Conservation (phyloP, 176 grass and related monocot species). For the Phyllostachys edulis region DNA sequence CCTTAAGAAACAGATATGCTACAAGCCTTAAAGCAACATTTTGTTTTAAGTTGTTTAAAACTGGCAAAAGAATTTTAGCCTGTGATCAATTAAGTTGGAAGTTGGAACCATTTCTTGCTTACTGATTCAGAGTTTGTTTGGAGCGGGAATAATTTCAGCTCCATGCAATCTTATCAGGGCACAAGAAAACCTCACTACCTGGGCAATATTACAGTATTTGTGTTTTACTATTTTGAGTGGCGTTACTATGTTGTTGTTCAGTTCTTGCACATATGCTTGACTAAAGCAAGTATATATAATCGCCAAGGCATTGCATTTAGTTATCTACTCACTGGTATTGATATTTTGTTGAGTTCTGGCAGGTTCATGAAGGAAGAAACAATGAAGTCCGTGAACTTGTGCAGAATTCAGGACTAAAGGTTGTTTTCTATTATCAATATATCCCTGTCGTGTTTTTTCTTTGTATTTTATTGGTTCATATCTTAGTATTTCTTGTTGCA, state of each 20-base stretch:
- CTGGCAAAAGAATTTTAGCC: neutral
- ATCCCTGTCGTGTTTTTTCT: neutral
- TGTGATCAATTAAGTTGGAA: slow-evolving; percentile 11
- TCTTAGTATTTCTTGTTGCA: slow-evolving; percentile 8
- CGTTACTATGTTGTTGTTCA: neutral
- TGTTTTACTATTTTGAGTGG: slow-evolving; percentile 1
- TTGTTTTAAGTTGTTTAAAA: slow-evolving; percentile 5
- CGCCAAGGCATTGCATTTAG: neutral
- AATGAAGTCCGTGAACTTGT: slow-evolving; percentile 95
- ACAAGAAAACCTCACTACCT: neutral
- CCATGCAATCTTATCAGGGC: neutral
- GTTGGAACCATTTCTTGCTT: neutral
- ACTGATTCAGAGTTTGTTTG: neutral
- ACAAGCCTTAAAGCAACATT: neutral
- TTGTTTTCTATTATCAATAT: slow-evolving; percentile 45
- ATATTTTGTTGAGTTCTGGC: slow-evolving; percentile 39
- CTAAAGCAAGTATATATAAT: neutral
- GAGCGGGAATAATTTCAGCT: neutral
- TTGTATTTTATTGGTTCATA: slow-evolving; percentile 11
- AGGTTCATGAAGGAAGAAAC: slow-evolving; percentile 99
- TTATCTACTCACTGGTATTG: slow-evolving; percentile 17
- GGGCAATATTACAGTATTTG: neutral
- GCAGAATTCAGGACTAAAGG: slow-evolving; percentile 82
- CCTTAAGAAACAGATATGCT: neutral
- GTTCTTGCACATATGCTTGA: neutral